These are phyloP conservation scores for Giardia duodenalis DNA, from an alignment of 208 protist species.

Conservation along the genomic window DNA sequence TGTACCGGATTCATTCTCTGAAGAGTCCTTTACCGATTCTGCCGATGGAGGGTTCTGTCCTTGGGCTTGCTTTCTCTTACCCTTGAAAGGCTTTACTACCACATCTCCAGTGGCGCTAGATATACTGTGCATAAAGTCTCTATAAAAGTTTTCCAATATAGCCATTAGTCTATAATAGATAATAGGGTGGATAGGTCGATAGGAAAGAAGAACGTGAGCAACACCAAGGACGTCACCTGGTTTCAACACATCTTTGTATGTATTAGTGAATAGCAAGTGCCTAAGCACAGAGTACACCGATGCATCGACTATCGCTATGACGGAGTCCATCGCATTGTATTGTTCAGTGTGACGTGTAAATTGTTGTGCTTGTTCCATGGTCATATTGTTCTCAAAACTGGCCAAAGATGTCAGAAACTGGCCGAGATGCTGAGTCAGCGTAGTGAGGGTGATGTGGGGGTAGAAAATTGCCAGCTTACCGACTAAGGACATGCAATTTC, in stretches of 20 bases:
- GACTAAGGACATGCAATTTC: neutral
- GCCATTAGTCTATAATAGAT: neutral
- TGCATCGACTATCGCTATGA: neutral
- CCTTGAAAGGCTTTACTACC: too few relatives aligned
- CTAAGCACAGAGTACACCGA: neutral
- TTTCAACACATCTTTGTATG: neutral
- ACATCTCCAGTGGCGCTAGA: too few relatives aligned
- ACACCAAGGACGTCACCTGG: neutral
- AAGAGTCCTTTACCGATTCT: neutral
- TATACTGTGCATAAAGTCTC: neutral
- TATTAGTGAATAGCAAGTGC: neutral
- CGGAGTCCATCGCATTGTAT: neutral
- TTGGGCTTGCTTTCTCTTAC: too few relatives aligned
- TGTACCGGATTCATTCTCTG: too few relatives aligned
- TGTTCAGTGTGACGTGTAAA: neutral
- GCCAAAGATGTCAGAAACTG: neutral
- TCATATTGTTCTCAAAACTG: neutral
- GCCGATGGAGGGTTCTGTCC: too few relatives aligned
- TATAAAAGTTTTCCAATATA: neutral
- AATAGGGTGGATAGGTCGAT: neutral
- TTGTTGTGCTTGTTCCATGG: neutral
- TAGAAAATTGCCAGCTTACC: neutral
- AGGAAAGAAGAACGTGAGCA: neutral
- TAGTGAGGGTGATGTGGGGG: neutral
- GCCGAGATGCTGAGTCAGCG: neutral